Conservation (phyloP, 768 basidiomycete genomes). For the Termitomyces sp. region DNA sequence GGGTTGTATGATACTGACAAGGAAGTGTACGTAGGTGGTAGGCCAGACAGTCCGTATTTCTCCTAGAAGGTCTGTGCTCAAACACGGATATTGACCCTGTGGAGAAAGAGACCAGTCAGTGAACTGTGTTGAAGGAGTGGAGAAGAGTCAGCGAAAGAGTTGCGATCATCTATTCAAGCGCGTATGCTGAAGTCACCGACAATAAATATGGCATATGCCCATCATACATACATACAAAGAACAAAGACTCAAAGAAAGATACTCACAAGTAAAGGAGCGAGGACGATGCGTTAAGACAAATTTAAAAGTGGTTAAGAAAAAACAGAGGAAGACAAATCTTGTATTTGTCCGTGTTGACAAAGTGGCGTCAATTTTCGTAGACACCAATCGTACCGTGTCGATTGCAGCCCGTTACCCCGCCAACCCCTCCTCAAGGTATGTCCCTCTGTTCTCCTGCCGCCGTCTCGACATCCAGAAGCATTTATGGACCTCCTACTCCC, state of each 20-base stretch:
- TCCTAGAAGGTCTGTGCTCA: background rate
- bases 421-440: constrained; percentile 67
- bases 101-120: background rate
- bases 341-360: constrained; percentile 26
- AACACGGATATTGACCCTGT: background rate
- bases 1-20: constrained; percentile 12
- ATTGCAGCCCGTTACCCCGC: constrained; percentile 36
- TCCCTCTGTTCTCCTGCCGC: constrained; percentile 25
- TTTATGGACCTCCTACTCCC: background rate
- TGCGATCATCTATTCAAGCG: constrained; percentile 43
- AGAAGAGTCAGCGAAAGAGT: constrained; percentile 38
- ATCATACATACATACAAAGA: constrained; percentile 45
- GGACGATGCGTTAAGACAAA: background rate
- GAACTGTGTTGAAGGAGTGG: background rate
- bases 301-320: background rate
- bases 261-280: constrained; percentile 26
- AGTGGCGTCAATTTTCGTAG: constrained; percentile 23
- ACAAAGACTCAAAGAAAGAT: background rate
- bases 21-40: constrained; percentile 10
- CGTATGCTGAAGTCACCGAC: constrained; percentile 48
- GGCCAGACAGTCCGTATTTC: background rate
- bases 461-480: background rate
- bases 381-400: constrained; percentile 19
- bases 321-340: constrained; percentile 5
- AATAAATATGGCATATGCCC: constrained; percentile 63